phyloP scores from a whole-genome alignment of 352 stramenopile genomes.

The Phytophthora syringae region DNA sequence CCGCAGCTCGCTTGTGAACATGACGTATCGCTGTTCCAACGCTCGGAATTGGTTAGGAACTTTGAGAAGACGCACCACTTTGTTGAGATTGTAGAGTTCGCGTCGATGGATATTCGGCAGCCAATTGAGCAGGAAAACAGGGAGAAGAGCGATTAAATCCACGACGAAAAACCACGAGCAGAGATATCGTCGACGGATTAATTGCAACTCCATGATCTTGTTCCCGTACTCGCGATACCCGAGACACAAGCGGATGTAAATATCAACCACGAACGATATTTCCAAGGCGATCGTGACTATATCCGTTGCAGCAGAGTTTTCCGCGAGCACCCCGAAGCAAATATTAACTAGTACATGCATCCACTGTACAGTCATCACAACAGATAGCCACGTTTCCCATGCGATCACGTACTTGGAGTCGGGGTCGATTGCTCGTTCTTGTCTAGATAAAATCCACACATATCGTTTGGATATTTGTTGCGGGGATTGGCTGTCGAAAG shows the following conservation, averaged over 20 bases:
- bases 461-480: too few relatives aligned
- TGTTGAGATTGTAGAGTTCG: slow-evolving; percentile 65
- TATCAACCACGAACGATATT: slow-evolving; percentile 46
- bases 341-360: slow-evolving; percentile 49
- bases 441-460: slow-evolving; percentile 6
- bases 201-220: slow-evolving; percentile 55
- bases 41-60: slow-evolving; percentile 35
- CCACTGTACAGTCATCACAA: slow-evolving; percentile 43
- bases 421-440: slow-evolving; percentile 33
- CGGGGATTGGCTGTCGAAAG: slow-evolving; percentile 10
- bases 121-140: slow-evolving; percentile 58
- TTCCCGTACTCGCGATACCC: slow-evolving; percentile 66
- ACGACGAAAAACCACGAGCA: slow-evolving; percentile 45
- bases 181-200: slow-evolving; percentile 49
- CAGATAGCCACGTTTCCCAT: slow-evolving; percentile 41
- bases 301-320: slow-evolving; percentile 9
- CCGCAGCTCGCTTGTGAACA: slow-evolving; percentile 49
- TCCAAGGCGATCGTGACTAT: slow-evolving; percentile 40
- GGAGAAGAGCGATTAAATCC: slow-evolving; percentile 47
- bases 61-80: slow-evolving; percentile 51
- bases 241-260: slow-evolving; percentile 50
- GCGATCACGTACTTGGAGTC: slow-evolving; percentile 33
- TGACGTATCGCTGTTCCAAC: slow-evolving; percentile 50
- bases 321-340: slow-evolving; percentile 32
- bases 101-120: slow-evolving; percentile 21